These are phyloP conservation scores for Phellinidium pouzarii DNA, from an alignment of 1,284 basidiomycete genomes.

Conservation along the genomic window DNA sequence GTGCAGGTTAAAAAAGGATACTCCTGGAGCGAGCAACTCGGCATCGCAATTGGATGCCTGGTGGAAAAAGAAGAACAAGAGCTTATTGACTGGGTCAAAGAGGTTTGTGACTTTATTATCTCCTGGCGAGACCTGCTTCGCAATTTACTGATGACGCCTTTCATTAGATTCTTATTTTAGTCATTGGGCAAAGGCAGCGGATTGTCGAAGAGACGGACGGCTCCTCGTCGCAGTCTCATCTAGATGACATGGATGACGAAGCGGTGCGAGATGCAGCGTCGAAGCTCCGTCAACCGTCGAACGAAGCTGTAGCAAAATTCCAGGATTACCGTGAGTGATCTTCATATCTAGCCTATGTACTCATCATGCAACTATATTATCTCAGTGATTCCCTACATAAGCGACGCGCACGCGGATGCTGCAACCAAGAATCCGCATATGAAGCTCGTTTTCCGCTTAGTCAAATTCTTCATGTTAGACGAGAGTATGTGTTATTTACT, in stretches of 20 bases:
- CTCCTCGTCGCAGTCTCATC: conserved; percentile 30
- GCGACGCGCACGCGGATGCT: conserved; percentile 67
- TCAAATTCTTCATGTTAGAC: conserved; percentile 55
- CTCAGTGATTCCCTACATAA: conserved; percentile 68
- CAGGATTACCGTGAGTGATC: conserved; percentile 62
- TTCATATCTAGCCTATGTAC: background rate
- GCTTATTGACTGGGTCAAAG: conserved; percentile 74
- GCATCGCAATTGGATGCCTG: conserved; percentile 73
- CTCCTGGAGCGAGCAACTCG: conserved; percentile 86
- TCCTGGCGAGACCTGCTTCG: background rate
- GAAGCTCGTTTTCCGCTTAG: conserved; percentile 75
- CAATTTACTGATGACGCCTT: background rate
- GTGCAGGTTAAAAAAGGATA: conserved; percentile 83
- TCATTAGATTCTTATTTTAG: conserved; percentile 58
- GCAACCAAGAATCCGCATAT: conserved; percentile 71
- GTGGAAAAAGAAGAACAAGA: conserved; percentile 57
- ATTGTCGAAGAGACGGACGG: conserved; percentile 70
- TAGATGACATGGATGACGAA: conserved; percentile 40
- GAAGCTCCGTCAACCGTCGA: conserved; percentile 47
- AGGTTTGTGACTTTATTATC: conserved; percentile 41
- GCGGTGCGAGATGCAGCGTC: conserved; percentile 32
- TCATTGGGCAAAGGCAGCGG: conserved; percentile 58
- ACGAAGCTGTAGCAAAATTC: conserved; percentile 66
- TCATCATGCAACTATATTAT: conserved; percentile 7
- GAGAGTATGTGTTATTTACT: conserved; percentile 41